phyloP scores from a whole-genome alignment of 2,329 filamentous ascomycete species.

The Blumeriella jaapii region DNA sequence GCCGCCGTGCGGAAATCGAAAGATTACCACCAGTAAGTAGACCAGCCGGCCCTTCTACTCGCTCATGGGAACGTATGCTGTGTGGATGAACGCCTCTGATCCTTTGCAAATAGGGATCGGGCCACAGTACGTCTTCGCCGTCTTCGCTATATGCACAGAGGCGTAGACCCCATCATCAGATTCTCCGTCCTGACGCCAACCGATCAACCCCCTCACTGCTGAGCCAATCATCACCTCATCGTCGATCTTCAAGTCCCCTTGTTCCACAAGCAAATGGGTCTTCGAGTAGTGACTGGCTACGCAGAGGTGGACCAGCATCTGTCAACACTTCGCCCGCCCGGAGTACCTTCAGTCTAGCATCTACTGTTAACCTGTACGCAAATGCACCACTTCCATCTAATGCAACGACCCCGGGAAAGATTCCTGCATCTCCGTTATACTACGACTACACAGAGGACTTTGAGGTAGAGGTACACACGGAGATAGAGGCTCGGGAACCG shows the following conservation, averaged over 20 bases:
- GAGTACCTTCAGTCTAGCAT: slow-evolving; percentile 24
- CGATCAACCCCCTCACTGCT: slow-evolving; percentile 23
- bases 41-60: too few relatives aligned
- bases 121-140: slow-evolving; percentile 22
- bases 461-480: slow-evolving; percentile 18
- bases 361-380: slow-evolving; percentile 21
- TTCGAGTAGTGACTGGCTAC: slow-evolving; percentile 15
- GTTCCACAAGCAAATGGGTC: slow-evolving; percentile 12
- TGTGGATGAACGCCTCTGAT: slow-evolving; percentile 2
- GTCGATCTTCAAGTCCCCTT: slow-evolving; percentile 20
- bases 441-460: slow-evolving; percentile 29
- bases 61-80: too few relatives aligned
- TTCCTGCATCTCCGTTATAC: slow-evolving; percentile 23
- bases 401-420: slow-evolving; percentile 22
- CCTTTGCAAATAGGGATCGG: slow-evolving; percentile 11
- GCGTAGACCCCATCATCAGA: slow-evolving; percentile 18
- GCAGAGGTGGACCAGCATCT: slow-evolving; percentile 14
- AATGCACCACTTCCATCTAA: slow-evolving; percentile 14
- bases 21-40: slow-evolving; percentile 21
- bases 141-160: slow-evolving; percentile 24
- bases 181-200: slow-evolving; percentile 22
- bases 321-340: slow-evolving; percentile 24
- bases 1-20: slow-evolving; percentile 26
- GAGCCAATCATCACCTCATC: slow-evolving; percentile 20
- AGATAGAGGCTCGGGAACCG: slow-evolving; percentile 13